A percentile compares a stretch with the other conserved stretches of the same genome.
phyloP scores from a whole-genome alignment of 345 rosid species.

The Sisymbrium irio region DNA sequence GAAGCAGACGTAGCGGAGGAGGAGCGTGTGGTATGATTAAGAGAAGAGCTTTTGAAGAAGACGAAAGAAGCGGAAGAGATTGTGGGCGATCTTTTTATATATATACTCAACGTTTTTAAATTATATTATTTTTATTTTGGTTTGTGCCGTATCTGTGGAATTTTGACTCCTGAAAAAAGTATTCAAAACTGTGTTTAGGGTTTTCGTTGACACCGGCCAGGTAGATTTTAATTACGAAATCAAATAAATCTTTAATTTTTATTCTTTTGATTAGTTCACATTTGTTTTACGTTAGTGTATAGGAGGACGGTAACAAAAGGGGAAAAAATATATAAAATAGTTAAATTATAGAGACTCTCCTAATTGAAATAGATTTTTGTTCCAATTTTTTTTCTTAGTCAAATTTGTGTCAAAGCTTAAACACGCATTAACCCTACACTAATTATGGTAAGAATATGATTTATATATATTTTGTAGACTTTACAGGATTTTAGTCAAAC shows the following conservation, averaged over 20 bases:
- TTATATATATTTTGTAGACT: not conserved
- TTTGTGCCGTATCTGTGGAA: not conserved
- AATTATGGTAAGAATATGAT: not conserved
- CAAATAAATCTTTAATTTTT: no score
- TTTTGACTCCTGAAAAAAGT: not conserved
- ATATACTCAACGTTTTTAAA: not conserved
- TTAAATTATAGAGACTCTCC: no score
- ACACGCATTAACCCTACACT: not conserved
- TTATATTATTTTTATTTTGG: not conserved
- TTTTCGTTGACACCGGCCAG: not conserved
- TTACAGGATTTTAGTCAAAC: not conserved
- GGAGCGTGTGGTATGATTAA: not conserved
- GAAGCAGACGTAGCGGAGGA: conserved; percentile 22
- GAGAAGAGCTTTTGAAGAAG: conserved; percentile 12
- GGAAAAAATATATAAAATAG: no score
- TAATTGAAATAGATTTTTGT: not conserved
- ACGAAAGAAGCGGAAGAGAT: conserved; percentile 28
- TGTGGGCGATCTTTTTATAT: not conserved
- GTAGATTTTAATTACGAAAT: no score
- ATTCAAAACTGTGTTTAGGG: not conserved
- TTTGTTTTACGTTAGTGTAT: no score
- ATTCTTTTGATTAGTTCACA: no score
- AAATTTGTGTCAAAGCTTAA: not conserved
- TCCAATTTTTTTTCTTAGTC: not conserved
- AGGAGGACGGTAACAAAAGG: no score